A percentile compares a stretch with the other conserved stretches of the same genome.
Conservation (phyloP, 2,329 filamentous ascomycete genomes). For the Ilyonectria mors-panacis region DNA sequence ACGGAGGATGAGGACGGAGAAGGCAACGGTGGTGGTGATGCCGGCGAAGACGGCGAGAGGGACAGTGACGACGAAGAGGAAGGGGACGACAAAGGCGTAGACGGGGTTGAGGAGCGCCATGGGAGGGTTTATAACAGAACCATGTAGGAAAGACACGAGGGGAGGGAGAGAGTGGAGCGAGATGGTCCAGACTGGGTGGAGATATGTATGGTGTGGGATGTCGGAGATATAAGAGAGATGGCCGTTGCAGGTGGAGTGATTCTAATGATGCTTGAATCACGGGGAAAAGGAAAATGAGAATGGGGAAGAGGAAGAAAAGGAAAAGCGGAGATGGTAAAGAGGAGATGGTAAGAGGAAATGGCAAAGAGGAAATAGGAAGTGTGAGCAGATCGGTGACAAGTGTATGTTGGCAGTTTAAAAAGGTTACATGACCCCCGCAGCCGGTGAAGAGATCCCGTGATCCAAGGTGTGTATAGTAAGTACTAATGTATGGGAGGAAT, state of each 20-base stretch:
- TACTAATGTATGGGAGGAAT: conserved; percentile 3
- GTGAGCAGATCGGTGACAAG: conserved; percentile 11
- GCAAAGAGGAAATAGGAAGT: conserved; percentile 15
- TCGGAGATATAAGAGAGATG: conserved; percentile 22
- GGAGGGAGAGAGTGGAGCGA: neutral
- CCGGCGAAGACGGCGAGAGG: conserved; percentile 75
- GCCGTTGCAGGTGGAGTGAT: conserved; percentile 15
- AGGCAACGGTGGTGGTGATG: conserved; percentile 74
- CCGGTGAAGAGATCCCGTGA: conserved; percentile 19
- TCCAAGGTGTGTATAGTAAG: conserved; percentile 4
- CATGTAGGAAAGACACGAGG: conserved; percentile 4
- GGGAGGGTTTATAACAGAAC: conserved; percentile 40
- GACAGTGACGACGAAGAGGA: conserved; percentile 73
- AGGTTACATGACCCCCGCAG: conserved; percentile 23
- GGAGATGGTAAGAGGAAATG: conserved; percentile 4
- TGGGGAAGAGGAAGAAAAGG: conserved; percentile 15
- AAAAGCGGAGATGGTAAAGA: neutral
- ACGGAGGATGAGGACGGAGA: conserved; percentile 72
- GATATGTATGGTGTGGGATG: neutral
- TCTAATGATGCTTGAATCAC: conserved; percentile 1
- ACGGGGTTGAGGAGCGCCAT: conserved; percentile 71
- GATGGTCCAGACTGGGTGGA: neutral
- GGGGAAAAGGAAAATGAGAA: conserved; percentile 16
- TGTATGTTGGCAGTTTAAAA: conserved; percentile 12
- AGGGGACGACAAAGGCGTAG: conserved; percentile 71